Percentiles rank a stretch among this genome's conserved stretches.
phyloP scores from a whole-genome alignment of 139 green algal genomes.

The Nannochloris sp. region DNA sequence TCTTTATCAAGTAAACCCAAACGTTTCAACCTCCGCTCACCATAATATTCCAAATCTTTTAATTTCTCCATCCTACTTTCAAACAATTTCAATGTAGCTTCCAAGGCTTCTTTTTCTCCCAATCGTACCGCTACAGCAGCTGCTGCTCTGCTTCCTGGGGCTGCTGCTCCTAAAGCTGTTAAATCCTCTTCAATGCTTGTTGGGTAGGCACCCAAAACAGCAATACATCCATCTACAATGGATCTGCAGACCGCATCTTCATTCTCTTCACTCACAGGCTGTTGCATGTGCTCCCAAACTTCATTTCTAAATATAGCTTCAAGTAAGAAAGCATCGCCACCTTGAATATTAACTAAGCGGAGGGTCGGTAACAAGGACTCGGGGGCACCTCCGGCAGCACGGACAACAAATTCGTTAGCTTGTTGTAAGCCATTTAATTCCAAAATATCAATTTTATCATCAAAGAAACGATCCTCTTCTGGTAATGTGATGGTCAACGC shows the following conservation, averaged over 20 bases:
- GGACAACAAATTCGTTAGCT: slow-evolving; percentile 42
- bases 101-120: slow-evolving; percentile 72
- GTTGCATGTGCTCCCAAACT: slow-evolving; percentile 60
- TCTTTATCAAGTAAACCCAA: slow-evolving; percentile 80
- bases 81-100: slow-evolving; percentile 57
- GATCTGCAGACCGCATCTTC: slow-evolving; percentile 70
- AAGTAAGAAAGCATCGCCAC: slow-evolving; percentile 80
- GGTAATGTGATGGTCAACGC: slow-evolving; percentile 64
- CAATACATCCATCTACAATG: slow-evolving; percentile 54
- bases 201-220: slow-evolving; percentile 45
- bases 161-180: slow-evolving; percentile 18
- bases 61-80: slow-evolving; percentile 51
- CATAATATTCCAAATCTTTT: slow-evolving; percentile 75
- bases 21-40: slow-evolving; percentile 67
- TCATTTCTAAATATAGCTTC: slow-evolving; percentile 81
- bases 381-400: slow-evolving; percentile 19
- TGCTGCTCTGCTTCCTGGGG: slow-evolving; percentile 29
- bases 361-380: slow-evolving; percentile 71
- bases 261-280: slow-evolving; percentile 74
- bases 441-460: slow-evolving; percentile 89
- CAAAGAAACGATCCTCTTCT: slow-evolving; percentile 56
- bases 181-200: slow-evolving; percentile 61
- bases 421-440: slow-evolving; percentile 58
- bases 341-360: slow-evolving; percentile 64
- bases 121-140: slow-evolving; percentile 53